Base-by-base conservation (phyloP, 495 filamentous ascomycete genomes). In the Halenospora varia region DNA sequence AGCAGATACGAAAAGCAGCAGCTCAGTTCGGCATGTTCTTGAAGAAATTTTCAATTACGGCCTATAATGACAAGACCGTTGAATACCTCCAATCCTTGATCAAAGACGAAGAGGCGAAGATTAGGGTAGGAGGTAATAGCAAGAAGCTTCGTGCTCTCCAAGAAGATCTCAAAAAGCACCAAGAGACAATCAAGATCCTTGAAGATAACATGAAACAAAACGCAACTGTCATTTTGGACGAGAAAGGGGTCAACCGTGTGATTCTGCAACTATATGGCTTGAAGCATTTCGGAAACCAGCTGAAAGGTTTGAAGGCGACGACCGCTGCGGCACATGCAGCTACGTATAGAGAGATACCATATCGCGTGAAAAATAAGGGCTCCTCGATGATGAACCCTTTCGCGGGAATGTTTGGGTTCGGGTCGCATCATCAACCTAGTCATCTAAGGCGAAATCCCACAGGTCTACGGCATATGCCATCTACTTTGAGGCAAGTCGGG, bases 11-110 rank as follows among this genome's bases (percentile, higher is more conserved):
- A 49, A 25, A 67, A 18, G 73, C 70, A 0, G 64, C 72, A 2
- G 72, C 67, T 1, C 51, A 66, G 19, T 76, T 77, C 53, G 57
- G 68, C 26, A 13, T 73, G 2, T 77, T 70, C 57, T 52, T 77
- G 4, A 70, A 65, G 55, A 64, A 70, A 22, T 57, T 75, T 47
- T 66, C 65, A 1, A 70, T 77, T 48, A 63, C 68, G 0, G 48
- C 63, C 1, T 70, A 68, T 62, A 77, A 77, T 44, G 72, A 77
- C 51, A 68, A 69, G 1, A 75, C 65, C 11, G 10, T 72, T 2
- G 72, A 57, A 1, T 76, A 76, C 56, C 64, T 76, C 22, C 70
- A 73, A 3, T 53, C 50, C 25, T 29, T 62, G 11, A 57, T 62
- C 41, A 54, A 40, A 9, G 60, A 48, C 15, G 60, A 62, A 53